Evolutionary conservation across 2,329 filamentous ascomycete species (phyloP).

Genomic region (Colletotrichum tabaci): DNA sequence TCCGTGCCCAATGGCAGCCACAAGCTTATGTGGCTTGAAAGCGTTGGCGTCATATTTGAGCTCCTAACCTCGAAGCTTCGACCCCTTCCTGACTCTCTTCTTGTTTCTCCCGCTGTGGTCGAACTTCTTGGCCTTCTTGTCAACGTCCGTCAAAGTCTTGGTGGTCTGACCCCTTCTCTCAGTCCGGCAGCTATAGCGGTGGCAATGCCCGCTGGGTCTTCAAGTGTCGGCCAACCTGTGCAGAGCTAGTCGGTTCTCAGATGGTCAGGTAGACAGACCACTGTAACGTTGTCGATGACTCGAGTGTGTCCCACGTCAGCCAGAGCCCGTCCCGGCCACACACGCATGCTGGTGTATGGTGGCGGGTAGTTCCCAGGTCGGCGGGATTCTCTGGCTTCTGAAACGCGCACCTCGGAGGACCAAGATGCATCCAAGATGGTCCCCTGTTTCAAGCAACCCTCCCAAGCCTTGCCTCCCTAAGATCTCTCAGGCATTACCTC

Average conservation of each 20-base stretch:
- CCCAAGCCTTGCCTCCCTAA: background rate
- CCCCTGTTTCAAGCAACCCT: conserved; percentile 38
- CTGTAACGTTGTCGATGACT: conserved; percentile 21
- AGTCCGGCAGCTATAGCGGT: conserved; percentile 6
- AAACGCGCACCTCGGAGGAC: conserved; percentile 34
- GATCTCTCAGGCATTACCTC: background rate
- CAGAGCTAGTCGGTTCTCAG: conserved; percentile 24
- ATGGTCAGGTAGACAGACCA: background rate
- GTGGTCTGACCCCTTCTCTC: conserved; percentile 5
- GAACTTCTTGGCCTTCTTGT: conserved; percentile 5
- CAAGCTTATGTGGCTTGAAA: conserved; percentile 1
- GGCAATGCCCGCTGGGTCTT: conserved; percentile 9
- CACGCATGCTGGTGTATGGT: background rate
- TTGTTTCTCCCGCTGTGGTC: background rate
- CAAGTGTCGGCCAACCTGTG: conserved; percentile 23
- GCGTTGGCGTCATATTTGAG: conserved; percentile 25
- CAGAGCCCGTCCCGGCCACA: background rate
- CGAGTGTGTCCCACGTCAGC: conserved; percentile 8
- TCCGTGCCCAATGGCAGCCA: conserved; percentile 24
- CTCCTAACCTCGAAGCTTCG: background rate
- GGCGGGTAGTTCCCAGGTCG: conserved; percentile 22
- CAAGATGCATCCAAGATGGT: conserved; percentile 39
- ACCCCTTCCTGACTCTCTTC: background rate
- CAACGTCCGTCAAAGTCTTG: conserved; percentile 30
- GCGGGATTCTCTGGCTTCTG: conserved; percentile 25